phyloP scores from a whole-genome alignment of 2,329 filamentous ascomycete genomes.

The Penicillium expansum region DNA sequence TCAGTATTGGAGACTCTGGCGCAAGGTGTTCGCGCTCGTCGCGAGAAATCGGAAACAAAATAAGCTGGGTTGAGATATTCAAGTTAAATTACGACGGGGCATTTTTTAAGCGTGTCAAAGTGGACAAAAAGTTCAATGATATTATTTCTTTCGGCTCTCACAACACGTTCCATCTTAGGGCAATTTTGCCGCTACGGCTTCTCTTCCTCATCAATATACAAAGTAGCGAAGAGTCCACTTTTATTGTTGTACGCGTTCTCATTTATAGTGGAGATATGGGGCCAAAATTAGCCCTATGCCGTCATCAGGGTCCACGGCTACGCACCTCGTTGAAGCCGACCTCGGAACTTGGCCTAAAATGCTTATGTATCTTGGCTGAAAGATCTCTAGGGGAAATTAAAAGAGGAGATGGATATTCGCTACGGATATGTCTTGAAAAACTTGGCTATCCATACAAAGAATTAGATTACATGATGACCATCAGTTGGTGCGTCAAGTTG shows the following conservation, averaged over 20 bases:
- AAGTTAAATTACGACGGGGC: not conserved
- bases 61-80: conserved; percentile 8
- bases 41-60: conserved; percentile 46
- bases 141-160: not conserved
- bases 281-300: not conserved
- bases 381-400: not conserved
- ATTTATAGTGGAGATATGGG: not conserved
- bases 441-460: not conserved
- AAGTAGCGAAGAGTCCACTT: not conserved
- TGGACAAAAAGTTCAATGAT: conserved; percentile 3
- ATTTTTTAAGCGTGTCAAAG: conserved; percentile 5
- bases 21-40: conserved; percentile 71
- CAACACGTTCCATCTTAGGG: not conserved
- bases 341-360: not conserved
- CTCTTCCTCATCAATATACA: not conserved
- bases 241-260: not conserved
- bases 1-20: conserved; percentile 74
- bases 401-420: not conserved
- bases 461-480: not conserved
- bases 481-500: not conserved
- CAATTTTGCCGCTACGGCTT: not conserved
- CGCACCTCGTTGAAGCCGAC: not conserved
- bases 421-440: not conserved
- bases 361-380: not conserved
- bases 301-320: not conserved